Conservation (phyloP, 768 basidiomycete species). For the Sutorius australiensis region DNA sequence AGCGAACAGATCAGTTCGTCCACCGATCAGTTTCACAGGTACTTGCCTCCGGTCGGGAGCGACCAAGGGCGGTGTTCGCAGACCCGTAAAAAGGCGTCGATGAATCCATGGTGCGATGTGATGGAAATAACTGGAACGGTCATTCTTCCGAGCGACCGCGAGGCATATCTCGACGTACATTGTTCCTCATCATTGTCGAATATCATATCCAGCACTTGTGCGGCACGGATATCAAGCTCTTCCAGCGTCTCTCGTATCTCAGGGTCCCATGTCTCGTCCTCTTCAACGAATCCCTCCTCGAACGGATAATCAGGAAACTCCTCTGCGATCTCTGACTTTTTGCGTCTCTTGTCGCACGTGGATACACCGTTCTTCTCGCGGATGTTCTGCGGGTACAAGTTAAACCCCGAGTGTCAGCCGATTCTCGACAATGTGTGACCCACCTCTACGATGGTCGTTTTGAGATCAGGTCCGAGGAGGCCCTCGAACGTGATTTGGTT, state of each 20-base stretch:
- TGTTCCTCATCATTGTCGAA: constrained; percentile 44
- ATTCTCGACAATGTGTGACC: neutral
- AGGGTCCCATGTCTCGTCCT: constrained; percentile 58
- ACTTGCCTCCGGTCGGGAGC: constrained; percentile 63
- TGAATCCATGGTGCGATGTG: constrained; percentile 63
- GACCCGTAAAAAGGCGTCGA: constrained; percentile 49
- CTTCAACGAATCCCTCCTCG: constrained; percentile 57
- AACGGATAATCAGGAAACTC: constrained; percentile 50
- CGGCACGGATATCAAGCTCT: constrained; percentile 47
- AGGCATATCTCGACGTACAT: constrained; percentile 40
- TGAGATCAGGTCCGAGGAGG: constrained; percentile 29
- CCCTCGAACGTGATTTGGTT: constrained; percentile 49
- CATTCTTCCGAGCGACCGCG: neutral
- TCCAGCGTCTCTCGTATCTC: constrained; percentile 50
- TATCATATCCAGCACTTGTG: constrained; percentile 49
- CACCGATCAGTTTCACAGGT: neutral
- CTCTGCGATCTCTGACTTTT: constrained; percentile 43
- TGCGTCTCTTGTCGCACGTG: constrained; percentile 64
- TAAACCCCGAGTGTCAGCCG: neutral
- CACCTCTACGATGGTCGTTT: constrained; percentile 57
- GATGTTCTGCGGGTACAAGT: constrained; percentile 43
- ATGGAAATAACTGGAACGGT: constrained; percentile 54
- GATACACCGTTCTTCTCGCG: constrained; percentile 67
- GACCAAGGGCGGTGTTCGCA: constrained; percentile 43
- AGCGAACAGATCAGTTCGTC: constrained; percentile 1